Base-by-base conservation (phyloP, 148 eudicot species). In the Fagopyrum tataricum region DNA sequence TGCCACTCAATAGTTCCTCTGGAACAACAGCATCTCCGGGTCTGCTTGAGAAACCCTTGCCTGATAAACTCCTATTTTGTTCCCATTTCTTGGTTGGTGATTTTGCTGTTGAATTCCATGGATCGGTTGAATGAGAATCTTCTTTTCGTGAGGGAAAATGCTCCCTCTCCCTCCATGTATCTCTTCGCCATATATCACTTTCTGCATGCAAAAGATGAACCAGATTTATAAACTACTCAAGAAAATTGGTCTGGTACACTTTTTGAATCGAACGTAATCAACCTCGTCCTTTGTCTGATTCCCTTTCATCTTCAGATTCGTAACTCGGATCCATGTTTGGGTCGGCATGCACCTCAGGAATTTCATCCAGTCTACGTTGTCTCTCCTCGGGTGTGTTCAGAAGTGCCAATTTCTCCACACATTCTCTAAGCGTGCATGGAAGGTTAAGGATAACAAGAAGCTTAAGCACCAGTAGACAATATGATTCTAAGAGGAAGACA, bases 341-440 rank as follows among this genome's bases (percentile, higher is more conserved):
- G 85, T 95, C 99, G 43, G 90, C 89, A 75, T 90, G 97, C 72
- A 95, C 87, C 75, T 84, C 84, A 44, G 97, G 96, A 78, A 84
- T 80, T 81, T 92, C 99, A 69, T 95, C 90, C 71, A 95, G 80
- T 79, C 97, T 95, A 15, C 97, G 90, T 58, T 83, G 87, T 43
- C 99, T 96, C 78, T 95, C 99, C 73, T 95, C 97, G 37, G 97
- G 97, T 66, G 92, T 90, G 81, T 89, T 95, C 72, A 95, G 78
- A 82, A 90, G 90, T 83, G 87, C 89, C 82, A 92, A 72, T 78
- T 90, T 92, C 90, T 95, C 99, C 13, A 95, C 99, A 78, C 94
- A 88, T 80, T 87, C 96, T 82, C 99, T 88, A 78, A 95, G 99
- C 88, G 99, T 95, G 73, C 64, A 39, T 75, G 53, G 53, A 62